Base-by-base conservation (phyloP, 2,329 filamentous ascomycete species). In the Bipolaris bicolor region DNA sequence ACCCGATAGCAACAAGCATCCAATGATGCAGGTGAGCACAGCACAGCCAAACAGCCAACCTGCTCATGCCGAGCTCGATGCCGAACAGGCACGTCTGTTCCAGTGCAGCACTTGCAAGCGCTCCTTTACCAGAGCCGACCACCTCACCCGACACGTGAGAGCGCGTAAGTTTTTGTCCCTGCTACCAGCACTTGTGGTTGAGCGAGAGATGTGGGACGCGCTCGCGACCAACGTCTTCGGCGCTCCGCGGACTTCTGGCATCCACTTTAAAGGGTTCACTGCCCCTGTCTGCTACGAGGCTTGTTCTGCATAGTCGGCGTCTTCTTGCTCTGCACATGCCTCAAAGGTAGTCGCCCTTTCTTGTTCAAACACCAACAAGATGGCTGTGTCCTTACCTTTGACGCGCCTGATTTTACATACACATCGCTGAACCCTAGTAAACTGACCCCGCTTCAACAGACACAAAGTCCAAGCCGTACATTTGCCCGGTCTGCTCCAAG, bases 31-130 rank as follows among this genome's bases (percentile, higher is more conserved):
- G 52, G 47, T 58, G 33, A 58, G 60, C 52, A 33, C 55, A 29
- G 55, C 47, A 24, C 57, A 52, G 37, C 7, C 49, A 5, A 60
- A 57, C 24, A 48, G 36, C 4, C 61, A 56, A 47, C 31, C 55
- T 33, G 49, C 65, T 44, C 59, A 55, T 37, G 57, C 65, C 16
- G 63, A 68, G 49, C 26, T 55, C 43, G 64, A 68, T 50, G 34
- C 57, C 45, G 65, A 67, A 18, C 61, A 64, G 47, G 52, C 62
- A 34, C 65, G 70, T 22, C 64, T 70, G 24, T 83, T 82, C 64
- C 80, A 81, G 64, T 84, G 82, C 63, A 80, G 80, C 58, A 80
- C 80, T 50, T 85, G 83, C 68, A 78, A 79, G 57, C 82, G 80
- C 48, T 80, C 76, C 51, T 85, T 84, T 68, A 80, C 79, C 10